Evolutionary conservation across 78 protist genomes (phyloP).

Genomic region (Protostelium mycophagum): DNA sequence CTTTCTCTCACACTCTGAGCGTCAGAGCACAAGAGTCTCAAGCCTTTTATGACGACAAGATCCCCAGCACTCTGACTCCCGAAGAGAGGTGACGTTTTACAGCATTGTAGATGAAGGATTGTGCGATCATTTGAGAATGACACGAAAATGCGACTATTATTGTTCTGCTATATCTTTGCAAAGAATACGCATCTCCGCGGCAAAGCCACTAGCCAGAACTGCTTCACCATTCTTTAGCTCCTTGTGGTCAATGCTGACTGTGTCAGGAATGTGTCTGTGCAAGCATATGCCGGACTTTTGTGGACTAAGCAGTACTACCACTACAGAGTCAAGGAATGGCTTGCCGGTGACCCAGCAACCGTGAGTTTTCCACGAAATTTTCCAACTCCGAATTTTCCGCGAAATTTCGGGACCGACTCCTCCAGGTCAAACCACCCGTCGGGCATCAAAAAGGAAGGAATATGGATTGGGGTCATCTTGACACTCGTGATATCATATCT

Average conservation of each 20-base stretch:
- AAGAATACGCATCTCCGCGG: too few species aligned
- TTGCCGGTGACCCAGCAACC: slow-evolving; percentile 27
- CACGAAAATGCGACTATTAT: too few species aligned
- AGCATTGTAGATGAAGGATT: too few species aligned
- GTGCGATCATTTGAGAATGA: too few species aligned
- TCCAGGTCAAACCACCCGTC: neutral
- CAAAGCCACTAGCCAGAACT: too few species aligned
- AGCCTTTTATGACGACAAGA: neutral
- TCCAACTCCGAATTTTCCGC: neutral
- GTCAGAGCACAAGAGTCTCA: neutral
- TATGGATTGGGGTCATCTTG: slow-evolving; percentile 35
- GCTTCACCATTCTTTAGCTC: too few species aligned
- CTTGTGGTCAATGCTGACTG: too few species aligned
- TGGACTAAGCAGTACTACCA: slow-evolving; percentile 78
- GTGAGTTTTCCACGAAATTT: neutral
- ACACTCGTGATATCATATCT: slow-evolving; percentile 52
- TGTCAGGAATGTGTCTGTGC: neutral
- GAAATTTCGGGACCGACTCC: neutral
- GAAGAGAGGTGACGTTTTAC: too few species aligned
- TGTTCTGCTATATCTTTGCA: too few species aligned
- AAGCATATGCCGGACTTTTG: slow-evolving; percentile 73
- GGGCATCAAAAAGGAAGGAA: neutral
- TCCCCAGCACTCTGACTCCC: neutral
- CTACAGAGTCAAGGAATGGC: slow-evolving; percentile 74
- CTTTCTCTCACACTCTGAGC: neutral